Conservation (phyloP, 768 basidiomycete species). For the Trametes sanguinea region DNA sequence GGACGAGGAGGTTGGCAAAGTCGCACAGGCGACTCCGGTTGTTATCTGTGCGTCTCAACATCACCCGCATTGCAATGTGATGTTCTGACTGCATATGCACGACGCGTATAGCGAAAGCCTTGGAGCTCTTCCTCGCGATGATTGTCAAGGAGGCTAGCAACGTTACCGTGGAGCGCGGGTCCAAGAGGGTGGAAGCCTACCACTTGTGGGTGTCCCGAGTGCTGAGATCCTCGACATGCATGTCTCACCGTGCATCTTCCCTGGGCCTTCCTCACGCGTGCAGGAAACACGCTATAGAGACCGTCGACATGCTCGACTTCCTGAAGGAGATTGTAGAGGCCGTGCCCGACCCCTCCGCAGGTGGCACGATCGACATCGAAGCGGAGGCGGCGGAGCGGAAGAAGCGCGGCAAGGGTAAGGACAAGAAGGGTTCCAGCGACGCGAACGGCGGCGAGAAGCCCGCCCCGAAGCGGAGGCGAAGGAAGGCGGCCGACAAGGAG, state of each 20-base stretch:
- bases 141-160: slow-evolving; percentile 83
- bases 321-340: slow-evolving; percentile 87
- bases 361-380: slow-evolving; percentile 75
- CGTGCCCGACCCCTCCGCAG: slow-evolving; percentile 85
- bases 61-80: neutral
- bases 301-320: slow-evolving; percentile 89
- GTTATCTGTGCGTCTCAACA: slow-evolving; percentile 79
- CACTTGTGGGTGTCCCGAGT: slow-evolving; percentile 69
- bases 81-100: neutral
- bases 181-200: slow-evolving; percentile 89
- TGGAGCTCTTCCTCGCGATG: slow-evolving; percentile 87
- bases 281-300: slow-evolving; percentile 92
- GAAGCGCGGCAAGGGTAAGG: slow-evolving; percentile 55
- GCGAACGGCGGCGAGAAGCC: slow-evolving; percentile 39
- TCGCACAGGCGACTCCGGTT: slow-evolving; percentile 93
- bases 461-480: slow-evolving; percentile 47
- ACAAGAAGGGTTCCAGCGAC: slow-evolving; percentile 38
- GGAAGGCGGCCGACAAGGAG: slow-evolving; percentile 28
- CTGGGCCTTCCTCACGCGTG: neutral
- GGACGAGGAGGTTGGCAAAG: slow-evolving; percentile 98
- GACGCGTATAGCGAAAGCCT: slow-evolving; percentile 72
- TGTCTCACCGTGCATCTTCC: neutral
- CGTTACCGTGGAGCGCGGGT: slow-evolving; percentile 74
- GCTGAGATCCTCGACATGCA: neutral
- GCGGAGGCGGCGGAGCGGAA: slow-evolving; percentile 54